Conservation (phyloP, 2,329 filamentous ascomycete genomes). For the Verticillium dahliae region DNA sequence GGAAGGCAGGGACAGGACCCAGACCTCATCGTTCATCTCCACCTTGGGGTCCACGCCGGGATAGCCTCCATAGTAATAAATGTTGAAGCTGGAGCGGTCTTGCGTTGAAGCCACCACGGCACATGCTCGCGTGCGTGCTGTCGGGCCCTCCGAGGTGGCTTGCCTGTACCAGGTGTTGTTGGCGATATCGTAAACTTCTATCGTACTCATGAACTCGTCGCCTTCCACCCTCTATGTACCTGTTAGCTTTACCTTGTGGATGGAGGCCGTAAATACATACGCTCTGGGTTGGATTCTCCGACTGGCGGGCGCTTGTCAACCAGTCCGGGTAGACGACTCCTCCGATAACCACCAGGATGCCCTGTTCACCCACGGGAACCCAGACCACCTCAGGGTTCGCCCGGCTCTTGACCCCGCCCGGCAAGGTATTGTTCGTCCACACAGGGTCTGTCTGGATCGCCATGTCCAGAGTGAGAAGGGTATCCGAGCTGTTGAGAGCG, state of each 20-base stretch:
- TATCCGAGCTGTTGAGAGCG: no score
- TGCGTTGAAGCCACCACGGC: conserved; percentile 66
- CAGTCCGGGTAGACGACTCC: conserved; percentile 61
- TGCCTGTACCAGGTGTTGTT: conserved; percentile 63
- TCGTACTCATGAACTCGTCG: conserved; percentile 63
- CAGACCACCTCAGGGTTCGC: conserved; percentile 30
- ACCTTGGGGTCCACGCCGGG: conserved; percentile 36
- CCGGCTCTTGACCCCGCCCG: conserved; percentile 40
- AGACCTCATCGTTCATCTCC: conserved; percentile 60
- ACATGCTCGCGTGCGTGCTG: conserved; percentile 60
- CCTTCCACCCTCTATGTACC: conserved; percentile 50
- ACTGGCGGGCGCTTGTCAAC: conserved; percentile 15
- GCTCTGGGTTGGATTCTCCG: conserved; percentile 26
- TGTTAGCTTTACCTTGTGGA: background rate
- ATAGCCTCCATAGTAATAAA: conserved; percentile 83
- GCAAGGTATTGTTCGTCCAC: conserved; percentile 54
- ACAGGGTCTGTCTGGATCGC: conserved; percentile 35
- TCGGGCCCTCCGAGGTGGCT: conserved; percentile 52
- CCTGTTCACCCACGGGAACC: conserved; percentile 68
- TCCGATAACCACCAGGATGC: conserved; percentile 70
- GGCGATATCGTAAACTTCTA: conserved; percentile 74
- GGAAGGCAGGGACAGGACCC: conserved; percentile 72
- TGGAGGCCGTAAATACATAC: conserved; percentile 21
- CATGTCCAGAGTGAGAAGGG: conserved; percentile 42
- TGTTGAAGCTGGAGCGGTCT: conserved; percentile 69